Conservation (phyloP, 2,329 filamentous ascomycete species). For the Golovinomyces cichoracearum region DNA sequence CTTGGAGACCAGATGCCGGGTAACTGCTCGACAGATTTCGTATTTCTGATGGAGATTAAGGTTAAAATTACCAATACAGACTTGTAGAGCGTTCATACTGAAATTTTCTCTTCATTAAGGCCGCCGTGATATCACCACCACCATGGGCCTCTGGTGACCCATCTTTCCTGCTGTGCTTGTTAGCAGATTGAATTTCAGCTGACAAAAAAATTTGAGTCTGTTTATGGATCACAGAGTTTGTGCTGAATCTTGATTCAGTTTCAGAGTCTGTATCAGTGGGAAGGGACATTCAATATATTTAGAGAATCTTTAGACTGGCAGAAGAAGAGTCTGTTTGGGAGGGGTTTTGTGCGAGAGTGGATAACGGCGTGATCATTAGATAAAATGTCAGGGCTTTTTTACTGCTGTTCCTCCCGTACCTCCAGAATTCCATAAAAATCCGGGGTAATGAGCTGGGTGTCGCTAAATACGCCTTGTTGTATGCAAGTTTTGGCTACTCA, state of each 20-base stretch:
- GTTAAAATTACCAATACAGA: conserved; percentile 3
- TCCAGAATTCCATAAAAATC: too few species aligned
- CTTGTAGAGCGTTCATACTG: conserved; percentile 6
- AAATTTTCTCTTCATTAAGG: conserved; percentile 14
- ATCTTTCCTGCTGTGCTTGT: conserved; percentile 15
- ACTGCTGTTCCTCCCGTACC: too few species aligned
- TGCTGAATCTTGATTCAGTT: conserved; percentile 6
- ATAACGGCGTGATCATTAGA: too few species aligned
- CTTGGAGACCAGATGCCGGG: conserved; percentile 9
- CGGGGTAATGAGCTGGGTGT: too few species aligned
- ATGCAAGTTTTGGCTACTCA: too few species aligned
- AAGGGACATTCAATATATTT: conserved; percentile 16
- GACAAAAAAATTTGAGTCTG: conserved; percentile 8
- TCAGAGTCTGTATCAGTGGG: conserved; percentile 14
- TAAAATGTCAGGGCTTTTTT: too few species aligned
- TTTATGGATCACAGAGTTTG: conserved; percentile 9
- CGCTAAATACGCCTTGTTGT: too few species aligned
- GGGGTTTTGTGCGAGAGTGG: neutral
- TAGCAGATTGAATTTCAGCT: conserved; percentile 10
- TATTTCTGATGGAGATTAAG: conserved; percentile 5
- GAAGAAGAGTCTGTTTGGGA: neutral
- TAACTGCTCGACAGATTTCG: conserved; percentile 6
- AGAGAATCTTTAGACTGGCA: neutral
- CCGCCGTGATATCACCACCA: conserved; percentile 11
- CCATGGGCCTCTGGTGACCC: conserved; percentile 14